Evolutionary conservation across 441 rosid species (phyloP), one percentile per base, ranked within the genome.

Genomic region (Omphalea diandra): DNA sequence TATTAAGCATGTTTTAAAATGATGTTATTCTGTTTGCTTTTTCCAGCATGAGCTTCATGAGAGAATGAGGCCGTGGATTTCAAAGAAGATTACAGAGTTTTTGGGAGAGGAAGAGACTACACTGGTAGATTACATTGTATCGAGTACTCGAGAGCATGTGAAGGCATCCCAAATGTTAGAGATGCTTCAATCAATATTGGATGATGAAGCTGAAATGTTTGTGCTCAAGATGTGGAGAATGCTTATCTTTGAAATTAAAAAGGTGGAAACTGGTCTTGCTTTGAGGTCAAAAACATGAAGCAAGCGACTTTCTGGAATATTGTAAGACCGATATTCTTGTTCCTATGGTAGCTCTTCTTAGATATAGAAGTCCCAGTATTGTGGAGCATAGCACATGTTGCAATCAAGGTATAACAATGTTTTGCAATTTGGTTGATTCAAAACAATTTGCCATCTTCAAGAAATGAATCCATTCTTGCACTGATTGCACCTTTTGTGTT

Each of bases 231-330:
- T 36, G 40, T 36, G 40, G 8, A 36, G 40, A 36, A 36, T 36
- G 40, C 40, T 36, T 36, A 8, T 36, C 4, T 36, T 36, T 36
- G 98, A 96, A 82, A 90, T 93, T 65, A 96, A 96, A 85, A 91
- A 87, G 72, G 94, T 88, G 26, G 97, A 96, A 86, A 87, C 88
- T 7, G 97, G 93, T 76, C 87, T 87, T 61, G 82, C 89, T 46
- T 56, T 84, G 76, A 88, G 81, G 78, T 72, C 94, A 22, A 89
- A 77, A 83, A 55, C 90, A 75, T 95, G 76, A 86, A 53, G 53
- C 24, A 7, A 11, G 22, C 12, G 2, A 18, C 32, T 46, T 55
- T 11, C 47, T 20, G 9, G 46, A 35, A 18, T 6, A 31, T 18
- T 17, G 6, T 27, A 20, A 49, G 26, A 33, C 54, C 22, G 31